phyloP scores from a whole-genome alignment of 164 flowering plant genomes.

The Magnolia kwangsiensis region DNA sequence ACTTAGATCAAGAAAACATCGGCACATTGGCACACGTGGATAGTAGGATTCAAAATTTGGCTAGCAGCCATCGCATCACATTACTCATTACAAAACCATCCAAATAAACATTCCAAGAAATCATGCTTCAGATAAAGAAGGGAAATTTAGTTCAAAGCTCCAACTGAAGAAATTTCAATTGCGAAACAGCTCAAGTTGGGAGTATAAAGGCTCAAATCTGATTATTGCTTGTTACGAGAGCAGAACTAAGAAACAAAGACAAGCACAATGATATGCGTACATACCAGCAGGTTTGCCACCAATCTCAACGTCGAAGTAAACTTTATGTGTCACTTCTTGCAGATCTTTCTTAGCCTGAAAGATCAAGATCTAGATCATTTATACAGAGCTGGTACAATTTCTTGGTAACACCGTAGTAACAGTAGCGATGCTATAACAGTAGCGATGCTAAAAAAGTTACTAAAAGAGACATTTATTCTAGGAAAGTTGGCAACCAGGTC shows the following conservation, averaged over 20 bases:
- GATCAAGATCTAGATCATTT: background rate
- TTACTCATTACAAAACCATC: too few relatives aligned
- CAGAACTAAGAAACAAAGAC: too few relatives aligned
- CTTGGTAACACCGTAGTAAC: background rate
- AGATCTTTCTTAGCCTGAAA: conserved; percentile 56
- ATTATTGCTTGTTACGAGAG: background rate
- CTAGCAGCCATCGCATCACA: too few relatives aligned
- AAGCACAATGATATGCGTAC: conserved; percentile 3
- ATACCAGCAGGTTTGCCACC: conserved; percentile 84
- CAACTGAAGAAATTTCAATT: background rate
- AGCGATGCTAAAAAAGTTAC: background rate
- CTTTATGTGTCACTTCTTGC: conserved; percentile 76
- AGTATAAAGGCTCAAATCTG: background rate
- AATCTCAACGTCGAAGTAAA: conserved; percentile 80
- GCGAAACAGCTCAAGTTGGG: background rate
- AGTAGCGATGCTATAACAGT: background rate
- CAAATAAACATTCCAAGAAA: background rate
- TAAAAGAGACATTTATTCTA: background rate
- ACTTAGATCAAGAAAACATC: too few relatives aligned
- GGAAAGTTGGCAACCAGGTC: background rate
- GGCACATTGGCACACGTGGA: too few relatives aligned
- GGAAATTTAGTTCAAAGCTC: background rate
- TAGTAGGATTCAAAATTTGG: too few relatives aligned
- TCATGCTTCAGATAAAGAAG: background rate
- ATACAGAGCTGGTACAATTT: background rate